Conservation (phyloP, 345 rosid genomes). For the Eucalyptus fibrosa region DNA sequence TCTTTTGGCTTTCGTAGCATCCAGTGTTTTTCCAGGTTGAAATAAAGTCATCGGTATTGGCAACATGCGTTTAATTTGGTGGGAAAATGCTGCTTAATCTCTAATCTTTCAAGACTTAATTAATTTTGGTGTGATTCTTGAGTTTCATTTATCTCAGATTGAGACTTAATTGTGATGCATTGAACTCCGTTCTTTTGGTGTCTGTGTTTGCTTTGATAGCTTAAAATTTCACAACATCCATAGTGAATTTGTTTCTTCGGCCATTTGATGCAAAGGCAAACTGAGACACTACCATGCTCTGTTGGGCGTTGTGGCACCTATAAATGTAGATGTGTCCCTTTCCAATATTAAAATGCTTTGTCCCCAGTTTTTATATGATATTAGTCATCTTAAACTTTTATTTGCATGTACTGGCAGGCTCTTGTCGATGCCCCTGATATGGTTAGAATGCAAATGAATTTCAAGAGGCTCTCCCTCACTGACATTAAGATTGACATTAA, state of each 20-base stretch:
- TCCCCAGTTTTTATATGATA: background rate
- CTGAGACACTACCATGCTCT: background rate
- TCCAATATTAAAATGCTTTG: background rate
- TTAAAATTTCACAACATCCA: background rate
- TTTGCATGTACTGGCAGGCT: slow-evolving; percentile 33
- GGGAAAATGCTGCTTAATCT: background rate
- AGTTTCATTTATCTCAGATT: too few species aligned
- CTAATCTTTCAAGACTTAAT: background rate
- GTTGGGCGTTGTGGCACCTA: background rate
- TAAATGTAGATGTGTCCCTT: background rate
- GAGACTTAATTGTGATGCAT: too few species aligned
- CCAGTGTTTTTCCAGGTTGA: background rate
- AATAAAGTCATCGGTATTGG: background rate
- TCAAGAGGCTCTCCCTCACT: slow-evolving; percentile 84
- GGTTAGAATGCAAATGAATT: slow-evolving; percentile 88
- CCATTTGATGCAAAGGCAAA: background rate
- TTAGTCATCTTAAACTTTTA: background rate
- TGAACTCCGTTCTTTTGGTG: background rate
- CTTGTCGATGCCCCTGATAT: slow-evolving; percentile 91
- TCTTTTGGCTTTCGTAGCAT: background rate
- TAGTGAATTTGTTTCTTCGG: background rate
- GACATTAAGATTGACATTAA: slow-evolving; percentile 78
- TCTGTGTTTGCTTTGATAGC: background rate
- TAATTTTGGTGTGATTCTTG: background rate
- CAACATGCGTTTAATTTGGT: background rate